phyloP scores from a whole-genome alignment of 306 rosid genomes.

The Fagus crenata region DNA sequence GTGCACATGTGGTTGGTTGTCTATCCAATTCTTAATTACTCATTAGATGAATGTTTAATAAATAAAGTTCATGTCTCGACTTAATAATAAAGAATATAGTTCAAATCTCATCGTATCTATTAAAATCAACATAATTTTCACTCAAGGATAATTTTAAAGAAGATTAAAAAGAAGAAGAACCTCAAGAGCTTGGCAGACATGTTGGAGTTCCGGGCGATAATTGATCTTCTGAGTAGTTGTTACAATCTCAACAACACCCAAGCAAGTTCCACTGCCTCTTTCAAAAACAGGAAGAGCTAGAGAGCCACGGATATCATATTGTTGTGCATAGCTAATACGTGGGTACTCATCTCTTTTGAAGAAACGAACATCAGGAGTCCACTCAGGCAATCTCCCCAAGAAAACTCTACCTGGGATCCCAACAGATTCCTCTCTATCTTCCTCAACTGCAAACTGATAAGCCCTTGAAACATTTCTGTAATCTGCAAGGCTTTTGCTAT shows the following conservation, averaged over 20 bases:
- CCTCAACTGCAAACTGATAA: conserved; percentile 20
- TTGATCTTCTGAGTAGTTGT: conserved; percentile 34
- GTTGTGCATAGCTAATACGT: conserved; percentile 8
- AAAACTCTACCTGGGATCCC: conserved; percentile 23
- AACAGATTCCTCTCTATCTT: conserved; percentile 12
- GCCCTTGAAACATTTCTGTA: conserved; percentile 22
- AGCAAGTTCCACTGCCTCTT: conserved; percentile 43
- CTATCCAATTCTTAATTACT: neutral
- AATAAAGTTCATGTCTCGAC: too few relatives aligned
- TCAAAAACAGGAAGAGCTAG: conserved; percentile 56
- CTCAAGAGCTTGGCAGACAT: conserved; percentile 48
- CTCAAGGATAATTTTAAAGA: neutral
- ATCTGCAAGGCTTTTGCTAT: conserved; percentile 10
- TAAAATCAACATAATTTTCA: too few relatives aligned
- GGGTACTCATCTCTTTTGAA: conserved; percentile 49
- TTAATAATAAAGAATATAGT: too few relatives aligned
- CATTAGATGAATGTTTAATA: neutral
- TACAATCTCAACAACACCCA: conserved; percentile 50
- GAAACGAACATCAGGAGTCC: conserved; percentile 40
- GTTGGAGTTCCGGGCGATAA: conserved; percentile 39
- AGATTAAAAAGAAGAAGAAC: conserved; percentile 23
- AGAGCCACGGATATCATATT: conserved; percentile 38
- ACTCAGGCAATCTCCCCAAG: conserved; percentile 32
- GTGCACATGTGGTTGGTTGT: neutral
- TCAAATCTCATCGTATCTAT: too few relatives aligned